Evolutionary conservation across 2,329 filamentous ascomycete species (phyloP).

Genomic region (Hymenoscyphus fraxineus): DNA sequence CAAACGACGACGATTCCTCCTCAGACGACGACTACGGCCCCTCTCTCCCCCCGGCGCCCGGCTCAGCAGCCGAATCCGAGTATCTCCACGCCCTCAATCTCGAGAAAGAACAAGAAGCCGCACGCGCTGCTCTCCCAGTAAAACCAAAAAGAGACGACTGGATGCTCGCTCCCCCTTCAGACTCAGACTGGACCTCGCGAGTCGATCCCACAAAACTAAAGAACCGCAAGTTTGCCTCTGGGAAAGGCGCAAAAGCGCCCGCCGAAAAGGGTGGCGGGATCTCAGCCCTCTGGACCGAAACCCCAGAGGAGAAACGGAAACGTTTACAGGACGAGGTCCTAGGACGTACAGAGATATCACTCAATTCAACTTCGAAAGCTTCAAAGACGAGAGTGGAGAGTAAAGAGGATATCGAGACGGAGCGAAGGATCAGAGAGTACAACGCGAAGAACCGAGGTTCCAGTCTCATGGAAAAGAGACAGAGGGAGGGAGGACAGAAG

Average conservation of each 20-base stretch:
- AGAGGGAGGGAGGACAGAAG: conserved; percentile 33
- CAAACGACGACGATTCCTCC: conserved; percentile 24
- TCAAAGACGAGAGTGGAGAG: conserved; percentile 21
- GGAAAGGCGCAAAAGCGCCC: conserved; percentile 51
- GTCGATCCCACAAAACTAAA: conserved; percentile 81
- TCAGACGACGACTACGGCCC: conserved; percentile 54
- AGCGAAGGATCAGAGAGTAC: conserved; percentile 53
- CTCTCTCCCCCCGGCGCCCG: conserved; percentile 48
- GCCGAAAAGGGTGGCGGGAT: conserved; percentile 31
- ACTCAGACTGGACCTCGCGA: conserved; percentile 51
- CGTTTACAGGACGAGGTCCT: conserved; percentile 78
- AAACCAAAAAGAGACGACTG: conserved; percentile 73
- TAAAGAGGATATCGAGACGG: conserved; percentile 41
- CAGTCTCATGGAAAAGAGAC: conserved; percentile 52
- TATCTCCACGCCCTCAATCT: conserved; percentile 11
- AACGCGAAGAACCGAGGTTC: conserved; percentile 52
- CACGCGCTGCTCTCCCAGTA: conserved; percentile 32
- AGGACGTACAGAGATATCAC: conserved; percentile 49
- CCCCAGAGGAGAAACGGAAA: conserved; percentile 79
- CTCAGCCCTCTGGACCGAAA: conserved; percentile 76
- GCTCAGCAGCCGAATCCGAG: conserved; percentile 26
- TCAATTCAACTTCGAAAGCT: conserved; percentile 14
- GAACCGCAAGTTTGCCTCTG: conserved; percentile 77
- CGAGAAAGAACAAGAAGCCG: conserved; percentile 31
- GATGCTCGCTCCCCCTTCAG: conserved; percentile 70